phyloP scores from a whole-genome alignment of 2,329 filamentous ascomycete genomes.

The Plenodomus biglobosus region DNA sequence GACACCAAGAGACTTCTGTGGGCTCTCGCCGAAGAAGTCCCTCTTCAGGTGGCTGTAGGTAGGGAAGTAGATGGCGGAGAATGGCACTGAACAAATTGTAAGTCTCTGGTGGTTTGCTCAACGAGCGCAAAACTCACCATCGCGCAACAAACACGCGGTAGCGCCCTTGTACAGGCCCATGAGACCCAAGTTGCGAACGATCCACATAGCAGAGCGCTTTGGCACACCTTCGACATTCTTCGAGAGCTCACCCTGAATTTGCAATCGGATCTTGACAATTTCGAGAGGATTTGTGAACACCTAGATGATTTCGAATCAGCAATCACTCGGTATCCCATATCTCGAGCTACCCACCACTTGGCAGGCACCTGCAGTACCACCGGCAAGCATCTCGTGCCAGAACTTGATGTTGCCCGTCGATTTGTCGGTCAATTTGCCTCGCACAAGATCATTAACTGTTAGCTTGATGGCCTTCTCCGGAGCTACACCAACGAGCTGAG shows the following conservation, averaged over 20 bases:
- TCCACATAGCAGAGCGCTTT: slow-evolving; percentile 95
- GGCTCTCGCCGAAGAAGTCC: slow-evolving; percentile 88
- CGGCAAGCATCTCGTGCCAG: slow-evolving; percentile 76
- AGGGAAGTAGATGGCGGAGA: slow-evolving; percentile 98
- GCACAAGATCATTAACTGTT: slow-evolving; percentile 93
- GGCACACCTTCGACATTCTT: slow-evolving; percentile 81
- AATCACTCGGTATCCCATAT: background rate
- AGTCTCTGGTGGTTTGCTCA: background rate
- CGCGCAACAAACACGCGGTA: slow-evolving; percentile 87
- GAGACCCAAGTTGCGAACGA: slow-evolving; percentile 90
- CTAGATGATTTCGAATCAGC: slow-evolving; percentile 48
- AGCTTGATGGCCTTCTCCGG: slow-evolving; percentile 99
- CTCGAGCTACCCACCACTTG: slow-evolving; percentile 73
- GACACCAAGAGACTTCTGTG: slow-evolving; percentile 83
- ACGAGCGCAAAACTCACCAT: slow-evolving; percentile 49
- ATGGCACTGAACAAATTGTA: slow-evolving; percentile 64
- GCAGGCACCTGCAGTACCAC: slow-evolving; percentile 86
- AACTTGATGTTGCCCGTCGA: slow-evolving; percentile 72
- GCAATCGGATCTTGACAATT: slow-evolving; percentile 98
- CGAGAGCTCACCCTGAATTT: slow-evolving; percentile 93
- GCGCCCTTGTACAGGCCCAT: slow-evolving; percentile 96
- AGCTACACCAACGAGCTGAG: slow-evolving; percentile 95
- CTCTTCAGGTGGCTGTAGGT: slow-evolving; percentile 93
- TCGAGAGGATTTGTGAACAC: slow-evolving; percentile 97
- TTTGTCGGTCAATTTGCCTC: slow-evolving; percentile 71